A percentile compares a stretch with the other conserved stretches of the same genome.
Evolutionary conservation across 192 early-diverging fungal genomes (phyloP).

Genomic region (Coemansia sp.): DNA sequence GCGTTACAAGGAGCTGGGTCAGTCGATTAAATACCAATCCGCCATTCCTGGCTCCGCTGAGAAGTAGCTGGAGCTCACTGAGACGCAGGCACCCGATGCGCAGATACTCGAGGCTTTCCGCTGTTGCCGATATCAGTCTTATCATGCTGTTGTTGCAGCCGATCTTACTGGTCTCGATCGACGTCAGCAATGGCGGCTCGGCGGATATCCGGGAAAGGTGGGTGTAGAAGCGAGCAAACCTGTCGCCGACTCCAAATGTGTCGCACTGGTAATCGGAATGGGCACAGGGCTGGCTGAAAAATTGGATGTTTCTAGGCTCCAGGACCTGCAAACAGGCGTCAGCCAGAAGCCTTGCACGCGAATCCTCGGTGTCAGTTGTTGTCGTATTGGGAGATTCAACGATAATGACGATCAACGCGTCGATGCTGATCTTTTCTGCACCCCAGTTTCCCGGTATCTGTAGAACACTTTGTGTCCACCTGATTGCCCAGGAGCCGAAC

Average conservation of each 20-base stretch:
- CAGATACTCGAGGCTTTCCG: conserved; percentile 7
- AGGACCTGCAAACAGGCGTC: conserved; percentile 1
- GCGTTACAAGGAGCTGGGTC: conserved; percentile 5
- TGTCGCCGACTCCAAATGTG: conserved; percentile 4
- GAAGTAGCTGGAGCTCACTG: conserved; percentile 8
- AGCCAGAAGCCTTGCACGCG: conserved; percentile 1
- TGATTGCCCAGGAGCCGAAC: conserved; percentile 14
- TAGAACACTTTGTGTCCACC: conserved; percentile 2
- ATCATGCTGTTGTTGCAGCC: conserved; percentile 6
- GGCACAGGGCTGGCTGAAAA: conserved; percentile 5
- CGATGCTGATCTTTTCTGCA: neutral
- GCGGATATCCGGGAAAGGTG: neutral
- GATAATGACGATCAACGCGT: conserved; percentile 8
- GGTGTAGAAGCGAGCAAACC: conserved; percentile 9
- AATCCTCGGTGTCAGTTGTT: conserved; percentile 11
- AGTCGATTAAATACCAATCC: conserved; percentile 5
- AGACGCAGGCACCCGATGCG: conserved; percentile 7
- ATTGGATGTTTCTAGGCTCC: neutral
- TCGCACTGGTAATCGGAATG: no score
- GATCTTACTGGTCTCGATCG: conserved; percentile 1
- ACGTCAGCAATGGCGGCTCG: neutral
- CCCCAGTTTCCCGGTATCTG: neutral
- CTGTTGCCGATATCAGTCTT: conserved; percentile 3
- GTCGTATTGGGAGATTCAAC: conserved; percentile 3
- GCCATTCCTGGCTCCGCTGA: neutral